Conservation (phyloP, 2,329 filamentous ascomycete genomes). For the Aspergillus floridensis region DNA sequence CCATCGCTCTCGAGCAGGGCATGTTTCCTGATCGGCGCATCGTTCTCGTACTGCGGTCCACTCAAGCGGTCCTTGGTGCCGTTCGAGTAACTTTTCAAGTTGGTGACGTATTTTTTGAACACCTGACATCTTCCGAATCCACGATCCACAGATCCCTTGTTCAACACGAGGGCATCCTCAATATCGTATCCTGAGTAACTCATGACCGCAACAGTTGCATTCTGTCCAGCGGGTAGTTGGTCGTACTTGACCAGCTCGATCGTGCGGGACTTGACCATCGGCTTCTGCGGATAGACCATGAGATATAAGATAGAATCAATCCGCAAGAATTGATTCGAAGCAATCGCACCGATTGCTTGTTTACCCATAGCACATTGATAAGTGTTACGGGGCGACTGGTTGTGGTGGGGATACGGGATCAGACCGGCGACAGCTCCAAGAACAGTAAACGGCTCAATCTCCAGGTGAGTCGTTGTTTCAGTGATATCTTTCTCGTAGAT, state of each 20-base stretch:
- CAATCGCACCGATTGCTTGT: conserved; percentile 97
- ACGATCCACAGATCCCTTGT: conserved; percentile 91
- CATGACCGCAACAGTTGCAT: conserved; percentile 98
- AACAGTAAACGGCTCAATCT: conserved; percentile 97
- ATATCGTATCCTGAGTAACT: conserved; percentile 99
- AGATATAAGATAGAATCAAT: conserved; percentile 96
- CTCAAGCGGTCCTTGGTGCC: conserved; percentile 61
- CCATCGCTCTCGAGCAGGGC: conserved; percentile 79
- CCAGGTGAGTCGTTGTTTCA: conserved; percentile 82
- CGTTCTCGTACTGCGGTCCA: conserved; percentile 63
- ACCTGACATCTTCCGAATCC: conserved; percentile 97
- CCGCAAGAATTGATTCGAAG: conserved; percentile 94
- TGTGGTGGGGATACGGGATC: conserved; percentile 98
- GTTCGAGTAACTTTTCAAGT: conserved; percentile 86
- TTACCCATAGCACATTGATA: conserved; percentile 99
- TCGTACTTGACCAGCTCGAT: conserved; percentile 97
- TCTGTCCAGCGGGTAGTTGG: conserved; percentile 93
- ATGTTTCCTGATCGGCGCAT: conserved; percentile 64
- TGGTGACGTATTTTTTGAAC: conserved; percentile 89
- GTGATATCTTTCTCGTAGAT: conserved; percentile 84
- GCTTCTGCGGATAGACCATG: conserved; percentile 95
- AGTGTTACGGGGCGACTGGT: conserved; percentile 96
- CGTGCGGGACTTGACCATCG: conserved; percentile 95
- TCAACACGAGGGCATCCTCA: conserved; percentile 93
- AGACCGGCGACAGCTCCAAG: conserved; percentile 92